Percentiles rank a stretch among this genome's conserved stretches.
phyloP scores from a whole-genome alignment of 176 grass and related monocot genomes.

The Carex parvula region DNA sequence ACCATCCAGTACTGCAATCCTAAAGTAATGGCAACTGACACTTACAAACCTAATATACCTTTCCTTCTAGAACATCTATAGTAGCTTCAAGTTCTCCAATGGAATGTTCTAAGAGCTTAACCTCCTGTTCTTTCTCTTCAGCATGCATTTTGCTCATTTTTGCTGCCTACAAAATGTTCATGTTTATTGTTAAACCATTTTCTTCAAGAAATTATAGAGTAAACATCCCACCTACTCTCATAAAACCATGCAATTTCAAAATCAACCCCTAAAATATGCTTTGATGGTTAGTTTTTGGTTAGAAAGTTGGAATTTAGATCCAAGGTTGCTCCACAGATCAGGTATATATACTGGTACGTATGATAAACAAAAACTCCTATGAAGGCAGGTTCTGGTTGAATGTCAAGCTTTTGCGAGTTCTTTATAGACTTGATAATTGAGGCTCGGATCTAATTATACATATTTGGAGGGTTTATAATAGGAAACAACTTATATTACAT shows the following conservation, averaged over 20 bases:
- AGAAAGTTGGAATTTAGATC: neutral
- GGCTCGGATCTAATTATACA: neutral
- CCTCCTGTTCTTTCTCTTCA: conserved; percentile 83
- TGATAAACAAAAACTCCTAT: neutral
- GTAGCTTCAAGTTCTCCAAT: conserved; percentile 82
- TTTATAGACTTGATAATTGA: neutral
- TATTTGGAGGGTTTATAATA: neutral
- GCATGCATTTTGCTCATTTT: conserved; percentile 66
- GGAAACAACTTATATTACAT: conserved; percentile 23
- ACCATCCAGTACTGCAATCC: neutral
- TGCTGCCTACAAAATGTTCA: conserved; percentile 47
- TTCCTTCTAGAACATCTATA: conserved; percentile 69
- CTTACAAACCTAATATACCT: conserved; percentile 37
- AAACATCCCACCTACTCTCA: neutral
- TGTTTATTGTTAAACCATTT: conserved; percentile 17
- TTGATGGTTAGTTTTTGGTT: neutral
- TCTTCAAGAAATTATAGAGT: neutral
- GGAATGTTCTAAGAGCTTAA: conserved; percentile 79
- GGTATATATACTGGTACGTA: neutral
- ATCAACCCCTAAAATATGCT: neutral
- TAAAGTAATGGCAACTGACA: neutral
- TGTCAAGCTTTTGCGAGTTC: neutral
- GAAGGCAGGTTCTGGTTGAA: neutral
- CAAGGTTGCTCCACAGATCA: neutral
- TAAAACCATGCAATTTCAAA: neutral